A percentile compares a stretch with the other conserved stretches of the same genome.
These are phyloP conservation scores for Sedum album DNA, from an alignment of 164 flowering plant genomes.

Conservation along the genomic window DNA sequence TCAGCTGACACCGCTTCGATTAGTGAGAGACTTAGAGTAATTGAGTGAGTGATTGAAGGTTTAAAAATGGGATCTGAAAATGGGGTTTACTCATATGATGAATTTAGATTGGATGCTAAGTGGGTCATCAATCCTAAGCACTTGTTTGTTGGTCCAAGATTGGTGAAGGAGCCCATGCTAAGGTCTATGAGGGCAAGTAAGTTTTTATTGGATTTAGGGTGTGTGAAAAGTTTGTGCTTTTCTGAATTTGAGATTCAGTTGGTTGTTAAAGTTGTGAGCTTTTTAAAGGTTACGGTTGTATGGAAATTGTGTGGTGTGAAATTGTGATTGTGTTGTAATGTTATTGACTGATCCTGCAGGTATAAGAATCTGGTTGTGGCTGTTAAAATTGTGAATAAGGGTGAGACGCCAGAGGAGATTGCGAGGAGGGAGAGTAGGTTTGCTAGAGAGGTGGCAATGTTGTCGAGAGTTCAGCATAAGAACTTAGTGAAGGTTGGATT, in stretches of 20 bases:
- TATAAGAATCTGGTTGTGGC: constrained; percentile 87
- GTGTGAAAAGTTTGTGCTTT: background rate
- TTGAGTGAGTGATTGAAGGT: constrained; percentile 4
- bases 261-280: background rate
- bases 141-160: constrained; percentile 31
- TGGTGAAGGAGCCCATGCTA: constrained; percentile 96
- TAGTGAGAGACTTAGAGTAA: too few species aligned
- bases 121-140: too few species aligned
- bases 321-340: constrained; percentile 3
- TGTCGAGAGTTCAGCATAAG: constrained; percentile 87
- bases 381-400: constrained; percentile 67
- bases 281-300: too few species aligned
- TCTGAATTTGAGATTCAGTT: too few species aligned
- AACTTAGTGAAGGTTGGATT: constrained; percentile 92
- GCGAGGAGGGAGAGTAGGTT: constrained; percentile 59
- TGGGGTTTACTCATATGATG: constrained; percentile 34
- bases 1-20: background rate
- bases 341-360: too few species aligned
- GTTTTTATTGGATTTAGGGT: constrained; percentile 23
- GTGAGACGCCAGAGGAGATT: constrained; percentile 80
- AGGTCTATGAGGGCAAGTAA: constrained; percentile 96
- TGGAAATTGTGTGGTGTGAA: too few species aligned
- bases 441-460: constrained; percentile 82
- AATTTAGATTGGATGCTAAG: constrained; percentile 25
- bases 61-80: constrained; percentile 46